Evolutionary conservation across 2,329 filamentous ascomycete species (phyloP).

Genomic region (Penicillium sp.): DNA sequence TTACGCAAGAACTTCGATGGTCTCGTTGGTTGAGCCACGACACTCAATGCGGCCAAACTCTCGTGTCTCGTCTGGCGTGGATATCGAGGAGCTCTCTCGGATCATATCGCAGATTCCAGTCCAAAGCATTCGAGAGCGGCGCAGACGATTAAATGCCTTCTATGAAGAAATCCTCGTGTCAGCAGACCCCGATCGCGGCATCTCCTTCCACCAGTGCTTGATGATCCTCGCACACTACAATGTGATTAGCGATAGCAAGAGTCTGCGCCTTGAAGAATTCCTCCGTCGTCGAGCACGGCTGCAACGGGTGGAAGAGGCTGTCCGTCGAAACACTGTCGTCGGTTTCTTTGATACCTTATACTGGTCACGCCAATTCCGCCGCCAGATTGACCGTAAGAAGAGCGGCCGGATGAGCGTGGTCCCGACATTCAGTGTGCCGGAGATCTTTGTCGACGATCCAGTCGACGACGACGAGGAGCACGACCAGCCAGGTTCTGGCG

Average conservation of each 20-base stretch:
- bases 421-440: constrained; percentile 78
- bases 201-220: constrained; percentile 85
- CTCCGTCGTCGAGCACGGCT: constrained; percentile 82
- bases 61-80: constrained; percentile 56
- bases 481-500: constrained; percentile 15
- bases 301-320: constrained; percentile 91
- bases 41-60: constrained; percentile 23
- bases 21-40: constrained; percentile 17
- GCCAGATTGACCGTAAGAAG: constrained; percentile 68
- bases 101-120: constrained; percentile 73
- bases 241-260: constrained; percentile 97
- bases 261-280: constrained; percentile 89
- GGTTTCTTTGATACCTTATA: constrained; percentile 94
- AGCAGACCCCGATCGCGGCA: constrained; percentile 82
- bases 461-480: constrained; percentile 16
- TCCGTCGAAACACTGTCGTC: constrained; percentile 82
- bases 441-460: constrained; percentile 85
- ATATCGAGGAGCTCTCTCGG: constrained; percentile 71
- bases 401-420: constrained; percentile 73
- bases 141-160: constrained; percentile 85
- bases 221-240: constrained; percentile 99
- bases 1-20: constrained; percentile 37
- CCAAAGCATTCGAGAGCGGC: constrained; percentile 67
- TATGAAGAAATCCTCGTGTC: constrained; percentile 95
- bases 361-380: constrained; percentile 80